A percentile compares a stretch with the other conserved stretches of the same genome.
phyloP scores from a whole-genome alignment of 768 basidiomycete species.

The Holtermannia corniformis region DNA sequence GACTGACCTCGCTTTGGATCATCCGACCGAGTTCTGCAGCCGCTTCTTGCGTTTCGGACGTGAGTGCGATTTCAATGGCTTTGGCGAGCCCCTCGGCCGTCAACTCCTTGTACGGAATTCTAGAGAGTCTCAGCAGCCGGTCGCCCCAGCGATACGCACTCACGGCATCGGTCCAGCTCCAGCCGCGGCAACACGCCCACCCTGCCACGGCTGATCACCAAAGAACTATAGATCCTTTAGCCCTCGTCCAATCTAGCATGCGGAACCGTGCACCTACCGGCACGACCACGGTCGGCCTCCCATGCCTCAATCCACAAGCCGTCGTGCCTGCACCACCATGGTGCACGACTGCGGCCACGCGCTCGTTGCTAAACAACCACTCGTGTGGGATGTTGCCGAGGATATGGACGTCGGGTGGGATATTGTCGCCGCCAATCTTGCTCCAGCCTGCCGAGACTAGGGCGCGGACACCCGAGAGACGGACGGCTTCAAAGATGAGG shows the following conservation, averaged over 20 bases:
- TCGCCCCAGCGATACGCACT: background rate
- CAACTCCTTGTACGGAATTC: slow-evolving; percentile 49
- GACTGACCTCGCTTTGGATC: slow-evolving; percentile 48
- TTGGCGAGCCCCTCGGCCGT: slow-evolving; percentile 47
- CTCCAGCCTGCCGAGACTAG: slow-evolving; percentile 60
- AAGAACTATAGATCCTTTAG: too few relatives aligned
- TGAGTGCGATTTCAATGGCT: slow-evolving; percentile 47
- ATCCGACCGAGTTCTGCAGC: slow-evolving; percentile 48
- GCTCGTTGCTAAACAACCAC: slow-evolving; percentile 51
- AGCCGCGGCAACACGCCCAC: background rate
- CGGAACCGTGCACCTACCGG: too few relatives aligned
- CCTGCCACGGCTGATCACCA: slow-evolving; percentile 48
- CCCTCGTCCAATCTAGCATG: too few relatives aligned
- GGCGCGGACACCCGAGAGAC: slow-evolving; percentile 50
- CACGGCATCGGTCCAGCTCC: background rate
- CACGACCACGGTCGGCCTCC: slow-evolving; percentile 50
- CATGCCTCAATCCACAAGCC: slow-evolving; percentile 52
- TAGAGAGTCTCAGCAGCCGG: slow-evolving; percentile 2
- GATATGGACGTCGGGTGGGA: slow-evolving; percentile 51
- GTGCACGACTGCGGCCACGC: slow-evolving; percentile 53
- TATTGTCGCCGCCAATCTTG: slow-evolving; percentile 48
- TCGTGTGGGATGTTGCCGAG: slow-evolving; percentile 55
- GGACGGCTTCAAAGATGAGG: slow-evolving; percentile 52
- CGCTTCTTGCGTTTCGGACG: slow-evolving; percentile 45
- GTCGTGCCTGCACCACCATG: slow-evolving; percentile 59